Percentiles rank a stretch among this genome's conserved stretches.
phyloP scores from a whole-genome alignment of 2,329 filamentous ascomycete species.

The Aspergillus fischeri region DNA sequence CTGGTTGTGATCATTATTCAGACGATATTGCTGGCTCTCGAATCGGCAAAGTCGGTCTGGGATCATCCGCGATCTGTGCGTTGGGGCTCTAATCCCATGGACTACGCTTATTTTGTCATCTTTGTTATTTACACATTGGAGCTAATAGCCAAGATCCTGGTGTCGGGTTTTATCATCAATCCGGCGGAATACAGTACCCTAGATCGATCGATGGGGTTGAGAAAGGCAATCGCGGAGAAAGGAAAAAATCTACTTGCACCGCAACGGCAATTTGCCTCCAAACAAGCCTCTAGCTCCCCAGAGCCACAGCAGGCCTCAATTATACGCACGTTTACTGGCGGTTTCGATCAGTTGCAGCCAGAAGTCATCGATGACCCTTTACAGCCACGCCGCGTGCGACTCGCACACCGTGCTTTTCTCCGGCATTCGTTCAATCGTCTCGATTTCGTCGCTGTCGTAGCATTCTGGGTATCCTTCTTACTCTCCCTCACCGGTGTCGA shows the following conservation, averaged over 20 bases:
- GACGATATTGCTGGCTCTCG: constrained; percentile 79
- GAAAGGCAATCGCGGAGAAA: constrained; percentile 69
- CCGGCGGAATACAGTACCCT: constrained; percentile 88
- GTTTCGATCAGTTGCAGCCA: constrained; percentile 60
- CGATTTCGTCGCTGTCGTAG: constrained; percentile 90
- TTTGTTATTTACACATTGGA: constrained; percentile 91
- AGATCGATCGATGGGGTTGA: constrained; percentile 70
- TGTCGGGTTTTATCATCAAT: constrained; percentile 90
- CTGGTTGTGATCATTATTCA: constrained; percentile 84
- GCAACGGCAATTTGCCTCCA: constrained; percentile 66
- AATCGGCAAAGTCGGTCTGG: constrained; percentile 70
- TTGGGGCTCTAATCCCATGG: constrained; percentile 65
- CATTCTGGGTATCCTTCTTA: constrained; percentile 87
- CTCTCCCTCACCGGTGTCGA: constrained; percentile 69
- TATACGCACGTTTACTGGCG: constrained; percentile 72
- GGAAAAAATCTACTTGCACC: constrained; percentile 77
- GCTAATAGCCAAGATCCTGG: constrained; percentile 75
- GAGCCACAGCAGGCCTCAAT: constrained; percentile 51
- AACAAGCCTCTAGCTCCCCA: constrained; percentile 43
- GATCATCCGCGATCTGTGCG: constrained; percentile 51
- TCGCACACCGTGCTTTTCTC: constrained; percentile 87
- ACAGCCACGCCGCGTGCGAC: constrained; percentile 75
- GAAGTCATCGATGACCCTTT: constrained; percentile 58
- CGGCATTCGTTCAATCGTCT: constrained; percentile 94
- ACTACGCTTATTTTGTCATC: constrained; percentile 75